Percentiles rank a stretch among this genome's conserved stretches.
Conservation (phyloP, 345 rosid genomes). For the Cardamine occulta region DNA sequence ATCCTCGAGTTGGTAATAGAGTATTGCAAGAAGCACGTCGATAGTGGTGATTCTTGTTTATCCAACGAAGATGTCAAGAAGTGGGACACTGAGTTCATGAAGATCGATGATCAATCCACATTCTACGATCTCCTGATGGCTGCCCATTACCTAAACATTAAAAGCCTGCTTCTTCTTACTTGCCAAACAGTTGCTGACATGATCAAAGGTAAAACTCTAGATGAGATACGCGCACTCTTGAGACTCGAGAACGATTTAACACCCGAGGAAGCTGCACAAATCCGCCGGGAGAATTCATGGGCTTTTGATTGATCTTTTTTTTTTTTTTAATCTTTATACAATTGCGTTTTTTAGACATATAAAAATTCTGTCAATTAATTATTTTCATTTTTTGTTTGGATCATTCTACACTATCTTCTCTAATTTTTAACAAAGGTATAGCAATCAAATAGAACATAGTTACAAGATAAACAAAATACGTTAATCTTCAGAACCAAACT, state of each 20-base stretch:
- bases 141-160: conserved; percentile 58
- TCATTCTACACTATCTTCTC: too few species aligned
- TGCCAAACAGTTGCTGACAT: conserved; percentile 59
- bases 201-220: conserved; percentile 56
- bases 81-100: conserved; percentile 6
- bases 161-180: conserved; percentile 53
- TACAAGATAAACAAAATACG: too few species aligned
- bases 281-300: too few species aligned
- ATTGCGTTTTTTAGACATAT: too few species aligned
- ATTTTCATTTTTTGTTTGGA: too few species aligned
- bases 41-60: not conserved
- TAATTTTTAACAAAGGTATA: too few species aligned
- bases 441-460: too few species aligned
- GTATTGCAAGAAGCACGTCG: not conserved
- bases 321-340: too few species aligned
- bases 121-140: conserved; percentile 58
- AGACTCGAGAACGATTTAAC: not conserved
- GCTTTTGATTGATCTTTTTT: too few species aligned
- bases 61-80: not conserved
- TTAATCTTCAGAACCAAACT: too few species aligned
- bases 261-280: not conserved
- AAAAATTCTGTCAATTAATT: too few species aligned
- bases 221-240: conserved; percentile 57
- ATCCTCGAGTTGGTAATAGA: not conserved
- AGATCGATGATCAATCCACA: conserved; percentile 51